These are phyloP conservation scores for Lentinula detonsa DNA, from an alignment of 768 basidiomycete species.

Conservation along the genomic window DNA sequence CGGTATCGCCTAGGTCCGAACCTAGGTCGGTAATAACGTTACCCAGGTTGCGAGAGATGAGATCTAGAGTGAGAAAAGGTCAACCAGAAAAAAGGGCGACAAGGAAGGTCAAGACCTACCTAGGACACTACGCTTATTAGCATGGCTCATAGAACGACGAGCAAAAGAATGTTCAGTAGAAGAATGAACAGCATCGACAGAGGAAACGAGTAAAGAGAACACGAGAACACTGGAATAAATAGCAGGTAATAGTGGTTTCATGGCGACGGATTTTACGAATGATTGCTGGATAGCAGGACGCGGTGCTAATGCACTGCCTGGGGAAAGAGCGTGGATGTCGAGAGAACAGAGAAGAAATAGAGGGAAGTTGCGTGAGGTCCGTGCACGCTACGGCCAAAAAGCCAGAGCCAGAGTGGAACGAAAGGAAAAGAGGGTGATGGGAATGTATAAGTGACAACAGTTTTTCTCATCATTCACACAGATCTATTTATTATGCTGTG, in stretches of 20 bases:
- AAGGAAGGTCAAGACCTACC: background rate
- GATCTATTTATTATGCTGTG: background rate
- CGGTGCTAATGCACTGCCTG: background rate
- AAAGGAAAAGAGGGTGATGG: background rate
- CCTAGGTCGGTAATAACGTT: background rate
- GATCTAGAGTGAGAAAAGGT: background rate
- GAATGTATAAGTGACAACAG: background rate
- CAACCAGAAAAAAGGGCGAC: background rate
- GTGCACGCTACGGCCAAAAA: background rate
- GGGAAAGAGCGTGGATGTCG: conserved; percentile 2
- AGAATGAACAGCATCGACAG: conserved; percentile 3
- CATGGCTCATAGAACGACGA: conserved; percentile 5
- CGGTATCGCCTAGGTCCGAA: background rate
- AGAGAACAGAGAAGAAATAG: background rate
- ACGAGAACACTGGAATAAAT: background rate
- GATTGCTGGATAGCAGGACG: conserved; percentile 2
- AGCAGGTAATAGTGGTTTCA: conserved; percentile 3
- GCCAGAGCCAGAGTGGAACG: background rate
- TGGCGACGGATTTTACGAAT: background rate
- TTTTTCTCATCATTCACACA: background rate
- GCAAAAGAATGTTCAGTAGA: conserved; percentile 5
- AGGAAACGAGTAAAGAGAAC: background rate
- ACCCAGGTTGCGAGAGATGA: background rate
- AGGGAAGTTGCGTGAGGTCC: background rate
- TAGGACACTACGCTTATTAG: background rate